Evolutionary conservation across 2,329 filamentous ascomycete genomes (phyloP).

Genomic region (Epichloe bromicola): DNA sequence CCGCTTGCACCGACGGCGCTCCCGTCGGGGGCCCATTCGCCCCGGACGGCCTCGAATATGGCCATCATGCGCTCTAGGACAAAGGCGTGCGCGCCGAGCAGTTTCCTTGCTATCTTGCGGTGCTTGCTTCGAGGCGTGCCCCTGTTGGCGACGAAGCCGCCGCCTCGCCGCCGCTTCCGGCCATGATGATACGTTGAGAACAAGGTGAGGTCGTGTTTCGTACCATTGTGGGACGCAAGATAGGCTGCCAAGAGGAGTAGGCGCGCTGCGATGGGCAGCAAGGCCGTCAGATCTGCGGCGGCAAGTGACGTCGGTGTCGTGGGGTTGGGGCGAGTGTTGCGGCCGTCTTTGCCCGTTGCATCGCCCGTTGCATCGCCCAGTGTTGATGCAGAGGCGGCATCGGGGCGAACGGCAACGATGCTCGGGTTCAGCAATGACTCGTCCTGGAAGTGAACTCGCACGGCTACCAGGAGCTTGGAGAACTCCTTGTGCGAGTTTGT

Average conservation of each 20-base stretch:
- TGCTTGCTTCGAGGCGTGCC: conserved; percentile 34
- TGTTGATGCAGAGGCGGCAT: neutral
- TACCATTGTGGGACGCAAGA: conserved; percentile 67
- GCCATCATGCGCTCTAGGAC: conserved; percentile 66
- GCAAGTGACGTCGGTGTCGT: neutral
- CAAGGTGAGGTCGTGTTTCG: conserved; percentile 57
- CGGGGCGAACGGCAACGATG: conserved; percentile 31
- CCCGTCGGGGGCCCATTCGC: conserved; percentile 33
- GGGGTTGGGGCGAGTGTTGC: neutral
- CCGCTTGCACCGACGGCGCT: conserved; percentile 17
- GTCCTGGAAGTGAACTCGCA: conserved; percentile 57
- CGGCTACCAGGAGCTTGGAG: conserved; percentile 63
- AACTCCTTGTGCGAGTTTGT: conserved; percentile 69
- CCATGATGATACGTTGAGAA: conserved; percentile 60
- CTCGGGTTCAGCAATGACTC: conserved; percentile 56
- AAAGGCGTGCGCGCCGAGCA: conserved; percentile 66
- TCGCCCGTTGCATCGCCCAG: neutral
- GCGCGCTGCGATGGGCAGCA: conserved; percentile 60
- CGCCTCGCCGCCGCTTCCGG: conserved; percentile 35
- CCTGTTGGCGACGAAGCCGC: conserved; percentile 24
- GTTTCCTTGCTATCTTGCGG: conserved; percentile 62
- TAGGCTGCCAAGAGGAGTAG: conserved; percentile 66
- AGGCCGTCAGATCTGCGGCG: conserved; percentile 34
- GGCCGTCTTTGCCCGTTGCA: neutral
- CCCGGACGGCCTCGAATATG: conserved; percentile 56